phyloP scores from a whole-genome alignment of 2,329 filamentous ascomycete genomes.

The Penicillium occitanis region DNA sequence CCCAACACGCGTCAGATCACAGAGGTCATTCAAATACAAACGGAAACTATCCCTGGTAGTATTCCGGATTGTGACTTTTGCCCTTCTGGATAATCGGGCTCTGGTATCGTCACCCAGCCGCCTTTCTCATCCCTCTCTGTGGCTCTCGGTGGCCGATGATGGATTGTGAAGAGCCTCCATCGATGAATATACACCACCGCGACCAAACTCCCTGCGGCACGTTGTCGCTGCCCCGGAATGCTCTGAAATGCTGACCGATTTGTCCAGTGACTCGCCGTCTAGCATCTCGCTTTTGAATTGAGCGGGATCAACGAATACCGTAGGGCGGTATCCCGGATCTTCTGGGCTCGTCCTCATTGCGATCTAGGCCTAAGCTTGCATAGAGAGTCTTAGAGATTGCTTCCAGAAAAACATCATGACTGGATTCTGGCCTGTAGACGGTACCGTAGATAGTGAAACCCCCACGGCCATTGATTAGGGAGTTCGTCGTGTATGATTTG shows the following conservation, averaged over 20 bases:
- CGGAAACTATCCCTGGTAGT: too few species aligned
- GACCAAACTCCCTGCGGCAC: background rate
- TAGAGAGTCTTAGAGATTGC: background rate
- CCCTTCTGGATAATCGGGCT: too few species aligned
- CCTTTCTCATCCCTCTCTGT: too few species aligned
- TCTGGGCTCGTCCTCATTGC: background rate
- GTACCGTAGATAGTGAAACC: background rate
- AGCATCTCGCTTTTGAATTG: background rate
- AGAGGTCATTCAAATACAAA: too few species aligned
- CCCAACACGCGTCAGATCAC: too few species aligned
- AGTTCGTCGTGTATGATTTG: background rate
- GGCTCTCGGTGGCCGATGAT: background rate
- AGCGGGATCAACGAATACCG: background rate
- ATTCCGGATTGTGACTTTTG: too few species aligned
- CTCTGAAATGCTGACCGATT: background rate
- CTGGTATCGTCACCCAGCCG: too few species aligned
- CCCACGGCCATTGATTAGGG: background rate
- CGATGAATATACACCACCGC: background rate
- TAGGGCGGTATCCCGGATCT: background rate
- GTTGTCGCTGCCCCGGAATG: background rate
- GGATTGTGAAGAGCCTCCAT: background rate
- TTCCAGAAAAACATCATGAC: background rate
- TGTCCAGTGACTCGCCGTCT: background rate
- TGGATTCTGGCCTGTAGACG: background rate
- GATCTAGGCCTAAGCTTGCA: background rate